Conservation (phyloP, 176 grass and related monocot genomes). For the Eleusine coracana region DNA sequence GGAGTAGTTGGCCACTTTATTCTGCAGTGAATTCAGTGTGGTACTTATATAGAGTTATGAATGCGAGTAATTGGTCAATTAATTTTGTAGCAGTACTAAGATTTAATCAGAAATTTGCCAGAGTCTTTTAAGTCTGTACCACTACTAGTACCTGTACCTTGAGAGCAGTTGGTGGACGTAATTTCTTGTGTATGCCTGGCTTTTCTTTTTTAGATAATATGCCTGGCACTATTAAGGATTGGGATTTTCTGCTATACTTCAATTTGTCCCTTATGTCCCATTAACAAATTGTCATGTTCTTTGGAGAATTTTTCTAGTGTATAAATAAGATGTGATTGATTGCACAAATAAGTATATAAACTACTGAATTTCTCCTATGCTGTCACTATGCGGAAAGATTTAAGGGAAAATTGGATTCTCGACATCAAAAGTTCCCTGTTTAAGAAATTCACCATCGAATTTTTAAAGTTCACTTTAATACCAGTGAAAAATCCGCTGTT, state of each 20-base stretch:
- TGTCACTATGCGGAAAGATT: neutral
- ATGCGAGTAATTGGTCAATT: neutral
- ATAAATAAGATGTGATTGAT: neutral
- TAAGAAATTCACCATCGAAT: too few species aligned
- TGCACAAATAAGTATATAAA: neutral
- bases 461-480: too few species aligned
- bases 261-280: neutral
- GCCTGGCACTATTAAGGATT: neutral
- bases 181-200: neutral
- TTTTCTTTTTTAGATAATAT: neutral
- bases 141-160: neutral
- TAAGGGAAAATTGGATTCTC: too few species aligned
- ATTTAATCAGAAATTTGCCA: neutral
- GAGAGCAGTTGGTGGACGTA: neutral
- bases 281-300: neutral
- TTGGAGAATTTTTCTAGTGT: neutral
- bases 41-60: neutral
- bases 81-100: neutral
- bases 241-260: neutral
- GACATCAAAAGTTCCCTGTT: too few species aligned
- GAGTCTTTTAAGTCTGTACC: neutral
- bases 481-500: too few species aligned
- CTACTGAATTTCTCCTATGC: neutral
- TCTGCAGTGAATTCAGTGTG: constrained; percentile 4
- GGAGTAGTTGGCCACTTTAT: neutral